These are phyloP conservation scores for Aureobasidium sp. DNA, from an alignment of 2,329 filamentous ascomycete species.

Conservation along the genomic window DNA sequence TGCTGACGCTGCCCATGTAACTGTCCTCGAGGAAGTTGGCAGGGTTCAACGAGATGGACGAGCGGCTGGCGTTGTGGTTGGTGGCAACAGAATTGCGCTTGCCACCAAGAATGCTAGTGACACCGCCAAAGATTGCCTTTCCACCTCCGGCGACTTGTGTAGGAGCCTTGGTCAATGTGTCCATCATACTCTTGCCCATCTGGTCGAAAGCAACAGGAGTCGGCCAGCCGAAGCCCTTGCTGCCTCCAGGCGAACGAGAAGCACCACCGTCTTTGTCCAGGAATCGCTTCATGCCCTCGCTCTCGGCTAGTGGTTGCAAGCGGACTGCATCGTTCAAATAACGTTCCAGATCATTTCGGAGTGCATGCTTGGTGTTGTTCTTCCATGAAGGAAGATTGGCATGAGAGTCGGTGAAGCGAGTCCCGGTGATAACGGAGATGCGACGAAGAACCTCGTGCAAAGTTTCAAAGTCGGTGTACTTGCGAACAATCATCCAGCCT, in stretches of 20 bases:
- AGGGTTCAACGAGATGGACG: conserved; percentile 11
- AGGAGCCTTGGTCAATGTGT: conserved; percentile 75
- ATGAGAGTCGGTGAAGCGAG: conserved; percentile 71
- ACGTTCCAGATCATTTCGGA: conserved; percentile 74
- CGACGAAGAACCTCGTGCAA: conserved; percentile 82
- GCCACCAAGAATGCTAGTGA: conserved; percentile 69
- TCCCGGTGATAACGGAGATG: conserved; percentile 80
- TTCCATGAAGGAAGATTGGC: conserved; percentile 73
- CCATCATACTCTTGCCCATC: conserved; percentile 90
- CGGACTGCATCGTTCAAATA: conserved; percentile 80
- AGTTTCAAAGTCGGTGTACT: conserved; percentile 83
- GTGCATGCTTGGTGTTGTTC: conserved; percentile 63
- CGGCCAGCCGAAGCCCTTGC: conserved; percentile 49
- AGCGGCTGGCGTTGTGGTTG: neutral
- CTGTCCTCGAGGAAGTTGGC: conserved; percentile 9
- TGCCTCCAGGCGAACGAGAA: conserved; percentile 44
- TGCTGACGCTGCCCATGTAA: conserved; percentile 11
- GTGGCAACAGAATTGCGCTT: conserved; percentile 17
- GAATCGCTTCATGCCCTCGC: conserved; percentile 91
- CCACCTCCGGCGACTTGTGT: conserved; percentile 75
- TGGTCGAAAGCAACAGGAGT: conserved; percentile 58
- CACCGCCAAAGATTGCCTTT: conserved; percentile 78
- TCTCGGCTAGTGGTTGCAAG: conserved; percentile 75
- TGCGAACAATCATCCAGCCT: conserved; percentile 94
- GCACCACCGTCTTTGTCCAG: conserved; percentile 80